Percentiles rank a stretch among this genome's conserved stretches.
Conservation (phyloP, 1,139 yeast genomes). For the Protomyces macrosporus region DNA sequence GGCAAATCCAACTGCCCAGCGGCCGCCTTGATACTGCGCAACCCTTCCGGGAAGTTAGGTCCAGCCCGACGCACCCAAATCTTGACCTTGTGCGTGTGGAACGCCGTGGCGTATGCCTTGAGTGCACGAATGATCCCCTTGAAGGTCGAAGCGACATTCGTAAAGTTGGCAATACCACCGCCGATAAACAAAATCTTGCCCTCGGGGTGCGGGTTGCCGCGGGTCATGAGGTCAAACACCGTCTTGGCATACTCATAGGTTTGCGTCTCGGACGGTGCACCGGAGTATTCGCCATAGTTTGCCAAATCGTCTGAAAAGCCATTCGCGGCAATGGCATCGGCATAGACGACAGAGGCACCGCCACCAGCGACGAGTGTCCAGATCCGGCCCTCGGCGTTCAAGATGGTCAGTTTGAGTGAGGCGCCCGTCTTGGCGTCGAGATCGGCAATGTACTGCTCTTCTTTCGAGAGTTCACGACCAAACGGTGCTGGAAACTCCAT, state of each 20-base stretch:
- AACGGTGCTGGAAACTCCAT: slow-evolving; percentile 50
- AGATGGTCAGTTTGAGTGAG: slow-evolving; percentile 45
- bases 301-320: slow-evolving; percentile 46
- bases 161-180: slow-evolving; percentile 49
- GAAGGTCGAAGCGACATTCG: slow-evolving; percentile 48
- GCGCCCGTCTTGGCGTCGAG: slow-evolving; percentile 49
- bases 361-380: slow-evolving; percentile 49
- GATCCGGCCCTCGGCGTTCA: slow-evolving; percentile 45
- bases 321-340: slow-evolving; percentile 48
- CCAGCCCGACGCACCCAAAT: slow-evolving; percentile 48
- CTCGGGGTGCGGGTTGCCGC: slow-evolving; percentile 41
- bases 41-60: slow-evolving; percentile 45
- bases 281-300: slow-evolving; percentile 48
- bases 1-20: slow-evolving; percentile 47
- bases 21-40: slow-evolving; percentile 44
- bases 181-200: slow-evolving; percentile 44
- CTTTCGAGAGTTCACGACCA: slow-evolving; percentile 45
- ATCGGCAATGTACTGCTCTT: slow-evolving; percentile 48
- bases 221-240: slow-evolving; percentile 46
- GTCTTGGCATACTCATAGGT: slow-evolving; percentile 49
- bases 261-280: slow-evolving; percentile 47
- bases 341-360: slow-evolving; percentile 48
- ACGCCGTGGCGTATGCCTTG: slow-evolving; percentile 42
- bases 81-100: slow-evolving; percentile 43
- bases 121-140: slow-evolving; percentile 49